Conservation (phyloP, 2,329 filamentous ascomycete species). For the Fusarium sp. region DNA sequence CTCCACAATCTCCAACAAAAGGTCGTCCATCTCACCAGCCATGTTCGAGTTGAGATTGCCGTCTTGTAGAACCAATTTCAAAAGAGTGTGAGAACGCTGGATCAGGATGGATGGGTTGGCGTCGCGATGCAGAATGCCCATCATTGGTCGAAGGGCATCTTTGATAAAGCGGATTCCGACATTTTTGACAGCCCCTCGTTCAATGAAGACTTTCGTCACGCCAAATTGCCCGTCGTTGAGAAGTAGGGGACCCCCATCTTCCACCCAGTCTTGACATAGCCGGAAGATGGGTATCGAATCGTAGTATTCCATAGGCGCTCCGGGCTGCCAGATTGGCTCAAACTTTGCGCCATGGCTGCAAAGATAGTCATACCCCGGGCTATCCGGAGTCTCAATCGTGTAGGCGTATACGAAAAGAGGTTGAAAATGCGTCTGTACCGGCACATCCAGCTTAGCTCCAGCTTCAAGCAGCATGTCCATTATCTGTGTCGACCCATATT, state of each 20-base stretch:
- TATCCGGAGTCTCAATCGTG: accelerated
- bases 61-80: not conserved
- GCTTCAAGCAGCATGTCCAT: not conserved
- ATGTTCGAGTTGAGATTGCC: not conserved
- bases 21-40: not conserved
- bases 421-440: not conserved
- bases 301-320: not conserved
- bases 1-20: not conserved
- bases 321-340: not conserved
- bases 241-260: not conserved
- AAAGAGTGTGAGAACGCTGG: not conserved
- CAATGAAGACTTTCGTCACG: not conserved
- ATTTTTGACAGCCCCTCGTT: no score
- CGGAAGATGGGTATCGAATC: no score
- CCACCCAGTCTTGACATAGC: not conserved
- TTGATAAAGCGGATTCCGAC: not conserved
- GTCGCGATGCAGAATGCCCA: no score
- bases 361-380: not conserved
- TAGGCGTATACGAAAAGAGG: not conserved
- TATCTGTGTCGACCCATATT: no score
- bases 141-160: not conserved
- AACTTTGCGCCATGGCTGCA: not conserved
- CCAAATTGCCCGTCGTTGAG: not conserved
- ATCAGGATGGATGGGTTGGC: no score
- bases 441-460: not conserved